Conservation (phyloP, 257 asterid genomes). For the Gentiana dahurica region DNA sequence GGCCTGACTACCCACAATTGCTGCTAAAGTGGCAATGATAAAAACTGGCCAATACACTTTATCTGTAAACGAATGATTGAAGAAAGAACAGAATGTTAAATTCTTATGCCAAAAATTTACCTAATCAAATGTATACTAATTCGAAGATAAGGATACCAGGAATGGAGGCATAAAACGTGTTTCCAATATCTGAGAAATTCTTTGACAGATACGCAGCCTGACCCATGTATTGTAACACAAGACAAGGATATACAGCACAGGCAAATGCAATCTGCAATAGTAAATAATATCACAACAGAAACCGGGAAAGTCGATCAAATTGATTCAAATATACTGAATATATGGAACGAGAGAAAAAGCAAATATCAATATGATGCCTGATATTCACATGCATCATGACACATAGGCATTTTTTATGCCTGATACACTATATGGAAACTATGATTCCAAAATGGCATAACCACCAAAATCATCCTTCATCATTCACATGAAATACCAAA, state of each 20-base stretch:
- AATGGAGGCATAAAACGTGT: slow-evolving; percentile 66
- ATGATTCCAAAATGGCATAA: not conserved
- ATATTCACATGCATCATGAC: not conserved
- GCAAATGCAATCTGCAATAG: slow-evolving; percentile 68
- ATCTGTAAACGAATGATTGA: slow-evolving; percentile 23
- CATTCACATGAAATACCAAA: not conserved
- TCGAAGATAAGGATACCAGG: slow-evolving; percentile 39
- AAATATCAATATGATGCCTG: too few relatives aligned
- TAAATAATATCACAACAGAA: slow-evolving; percentile 11
- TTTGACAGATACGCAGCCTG: slow-evolving; percentile 92
- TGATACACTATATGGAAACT: not conserved
- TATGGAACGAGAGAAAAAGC: too few relatives aligned
- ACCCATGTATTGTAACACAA: slow-evolving; percentile 90
- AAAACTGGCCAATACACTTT: slow-evolving; percentile 50
- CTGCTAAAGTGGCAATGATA: slow-evolving; percentile 49
- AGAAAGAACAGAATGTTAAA: not conserved
- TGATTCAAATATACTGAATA: too few relatives aligned
- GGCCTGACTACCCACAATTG: slow-evolving; percentile 56
- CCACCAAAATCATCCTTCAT: not conserved
- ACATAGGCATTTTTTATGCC: not conserved
- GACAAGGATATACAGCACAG: slow-evolving; percentile 69
- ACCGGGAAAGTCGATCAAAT: not conserved
- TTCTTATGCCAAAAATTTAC: not conserved
- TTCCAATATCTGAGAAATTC: slow-evolving; percentile 41
- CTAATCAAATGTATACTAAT: not conserved